Base-by-base conservation (phyloP, 2,329 filamentous ascomycete species). In the Geosmithia morbida region DNA sequence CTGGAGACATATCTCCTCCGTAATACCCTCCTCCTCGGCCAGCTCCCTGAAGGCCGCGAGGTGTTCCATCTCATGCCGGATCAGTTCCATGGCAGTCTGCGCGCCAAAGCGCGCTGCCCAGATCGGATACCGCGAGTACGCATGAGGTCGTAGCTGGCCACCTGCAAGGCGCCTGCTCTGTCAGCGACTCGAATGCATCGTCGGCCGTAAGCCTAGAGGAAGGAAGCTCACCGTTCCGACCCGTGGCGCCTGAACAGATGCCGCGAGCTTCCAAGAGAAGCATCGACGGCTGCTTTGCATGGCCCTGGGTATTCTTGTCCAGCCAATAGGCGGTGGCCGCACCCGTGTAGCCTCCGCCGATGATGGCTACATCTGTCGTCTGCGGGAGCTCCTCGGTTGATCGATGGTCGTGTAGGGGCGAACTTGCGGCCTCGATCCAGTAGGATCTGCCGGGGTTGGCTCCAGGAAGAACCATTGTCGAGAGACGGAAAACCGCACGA, bases 231-330 rank as follows among this genome's bases (percentile, higher is more conserved):
- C 33, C 33, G 14, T 37, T 37, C 13, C 33, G 33, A 13, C 33
- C 33, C 33, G 33, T 37, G 13, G 33, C 33, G 13, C 33, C 33
- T 37, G 33, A 37, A 16, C 33, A 37, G 5, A 37, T 37, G 3
- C 13, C 33, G 13, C 63, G 53, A 1, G 63, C 61, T 45, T 66
- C 64, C 1, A 66, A 52, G 13, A 66, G 49, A 0, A 58, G 51
- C 13, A 66, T 59, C 18, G 41, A 44, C 16, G 46, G 26, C 16
- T 26, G 41, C 14, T 33, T 16, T 3, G 46, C n/a, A 16, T 37
- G 33, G 33, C 33, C 33, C 11, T 37, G 10, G 33, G 33, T 30
- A 26, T 39, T 26, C 29, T 48, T 39, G 40, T 53, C 48, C 6
- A 52, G 45, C 43, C 53, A 51, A 42, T 53, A 49, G 14, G 49